Percentiles rank a stretch among this genome's conserved stretches.
Evolutionary conservation across 2,329 filamentous ascomycete species (phyloP).

Genomic region (Verticillium longisporum): DNA sequence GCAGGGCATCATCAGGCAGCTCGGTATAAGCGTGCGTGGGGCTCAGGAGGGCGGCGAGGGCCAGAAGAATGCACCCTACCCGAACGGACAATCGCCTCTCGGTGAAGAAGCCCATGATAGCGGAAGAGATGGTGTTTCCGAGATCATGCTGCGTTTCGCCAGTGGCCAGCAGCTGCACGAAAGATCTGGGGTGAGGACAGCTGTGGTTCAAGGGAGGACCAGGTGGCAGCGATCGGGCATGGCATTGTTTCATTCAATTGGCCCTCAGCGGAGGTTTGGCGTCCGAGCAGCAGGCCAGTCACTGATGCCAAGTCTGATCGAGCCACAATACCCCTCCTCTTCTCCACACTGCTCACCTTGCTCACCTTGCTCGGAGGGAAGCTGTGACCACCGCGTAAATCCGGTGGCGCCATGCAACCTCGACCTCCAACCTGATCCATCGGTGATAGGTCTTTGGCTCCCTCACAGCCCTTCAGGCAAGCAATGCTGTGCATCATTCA

Average conservation of each 20-base stretch:
- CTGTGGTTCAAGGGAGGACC: neutral
- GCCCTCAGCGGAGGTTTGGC: neutral
- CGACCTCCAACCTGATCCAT: neutral
- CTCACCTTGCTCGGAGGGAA: neutral
- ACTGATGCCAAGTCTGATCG: neutral
- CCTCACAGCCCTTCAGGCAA: neutral
- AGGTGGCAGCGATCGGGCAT: neutral
- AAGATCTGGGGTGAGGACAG: neutral
- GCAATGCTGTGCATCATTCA: neutral
- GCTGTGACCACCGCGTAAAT: neutral
- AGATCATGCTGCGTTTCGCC: neutral
- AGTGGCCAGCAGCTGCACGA: neutral
- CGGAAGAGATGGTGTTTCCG: neutral
- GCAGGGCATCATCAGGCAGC: slow-evolving; percentile 70
- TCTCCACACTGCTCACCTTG: too few species aligned
- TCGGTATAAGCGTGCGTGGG: slow-evolving; percentile 33
- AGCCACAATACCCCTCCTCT: neutral
- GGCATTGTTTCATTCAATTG: neutral
- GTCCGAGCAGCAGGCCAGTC: neutral
- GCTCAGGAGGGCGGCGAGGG: slow-evolving; percentile 1
- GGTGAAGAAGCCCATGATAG: neutral
- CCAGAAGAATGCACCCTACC: neutral
- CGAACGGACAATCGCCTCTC: neutral
- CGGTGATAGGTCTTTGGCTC: neutral
- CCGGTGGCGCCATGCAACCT: neutral